These are phyloP conservation scores for Furcasterigmium furcatum DNA, from an alignment of 2,329 filamentous ascomycete species.

Conservation along the genomic window DNA sequence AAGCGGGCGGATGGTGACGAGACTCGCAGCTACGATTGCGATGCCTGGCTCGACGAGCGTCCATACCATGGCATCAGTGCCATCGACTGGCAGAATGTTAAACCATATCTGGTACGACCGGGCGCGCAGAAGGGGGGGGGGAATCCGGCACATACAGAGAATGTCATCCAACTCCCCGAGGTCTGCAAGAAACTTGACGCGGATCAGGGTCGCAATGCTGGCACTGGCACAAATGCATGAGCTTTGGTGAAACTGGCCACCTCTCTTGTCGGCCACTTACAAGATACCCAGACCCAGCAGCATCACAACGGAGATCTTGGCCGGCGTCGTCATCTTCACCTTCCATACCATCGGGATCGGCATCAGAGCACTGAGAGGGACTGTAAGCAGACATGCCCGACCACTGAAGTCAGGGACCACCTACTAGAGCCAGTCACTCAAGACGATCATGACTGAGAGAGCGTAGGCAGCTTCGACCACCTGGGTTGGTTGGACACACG, in stretches of 20 bases:
- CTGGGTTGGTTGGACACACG: slow-evolving; percentile 38
- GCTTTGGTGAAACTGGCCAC: background rate
- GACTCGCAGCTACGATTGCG: slow-evolving; percentile 50
- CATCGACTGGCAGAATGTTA: slow-evolving; percentile 30
- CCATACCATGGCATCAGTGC: slow-evolving; percentile 53
- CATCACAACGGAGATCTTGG: slow-evolving; percentile 47
- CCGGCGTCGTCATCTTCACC: slow-evolving; percentile 48
- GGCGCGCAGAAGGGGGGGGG: background rate
- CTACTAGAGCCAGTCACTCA: slow-evolving; percentile 53
- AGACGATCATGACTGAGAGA: slow-evolving; percentile 47
- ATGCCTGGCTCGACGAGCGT: slow-evolving; percentile 54
- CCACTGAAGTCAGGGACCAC: slow-evolving; percentile 6
- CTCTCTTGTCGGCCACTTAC: slow-evolving; percentile 19
- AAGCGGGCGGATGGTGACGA: slow-evolving; percentile 52
- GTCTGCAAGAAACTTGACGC: slow-evolving; percentile 44
- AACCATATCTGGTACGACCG: too few species aligned
- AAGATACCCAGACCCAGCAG: slow-evolving; percentile 49
- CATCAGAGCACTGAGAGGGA: slow-evolving; percentile 40
- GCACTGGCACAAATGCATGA: too few species aligned
- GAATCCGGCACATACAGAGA: slow-evolving; percentile 37
- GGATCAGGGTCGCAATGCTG: slow-evolving; percentile 50
- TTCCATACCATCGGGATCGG: slow-evolving; percentile 53
- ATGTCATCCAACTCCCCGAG: slow-evolving; percentile 42
- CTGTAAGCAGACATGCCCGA: too few species aligned
- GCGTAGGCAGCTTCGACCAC: slow-evolving; percentile 47